A percentile compares a stretch with the other conserved stretches of the same genome.
phyloP scores from a whole-genome alignment of 139 green algal genomes.

The Haematococcus sp. region DNA sequence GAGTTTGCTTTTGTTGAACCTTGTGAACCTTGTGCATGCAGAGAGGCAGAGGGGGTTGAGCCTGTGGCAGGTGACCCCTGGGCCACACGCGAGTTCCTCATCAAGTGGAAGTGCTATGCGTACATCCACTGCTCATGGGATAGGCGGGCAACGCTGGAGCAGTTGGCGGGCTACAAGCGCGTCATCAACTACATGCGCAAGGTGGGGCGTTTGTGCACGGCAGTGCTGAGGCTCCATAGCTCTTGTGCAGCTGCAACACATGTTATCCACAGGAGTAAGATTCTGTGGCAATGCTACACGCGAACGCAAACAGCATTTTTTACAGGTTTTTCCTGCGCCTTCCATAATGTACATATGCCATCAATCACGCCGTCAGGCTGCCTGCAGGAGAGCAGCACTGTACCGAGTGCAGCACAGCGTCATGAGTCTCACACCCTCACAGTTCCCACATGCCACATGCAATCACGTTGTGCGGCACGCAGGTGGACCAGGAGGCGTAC shows the following conservation, averaged over 20 bases:
- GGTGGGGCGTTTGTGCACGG: neutral
- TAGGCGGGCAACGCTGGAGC: conserved; percentile 44
- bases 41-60: conserved; percentile 35
- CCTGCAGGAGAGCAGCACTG: no score
- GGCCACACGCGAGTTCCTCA: conserved; percentile 72
- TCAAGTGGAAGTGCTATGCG: conserved; percentile 88
- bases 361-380: no score
- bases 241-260: no score
- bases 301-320: no score
- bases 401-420: no score
- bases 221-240: no score
- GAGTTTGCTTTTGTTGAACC: conserved; percentile 6
- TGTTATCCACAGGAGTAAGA: no score
- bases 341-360: no score
- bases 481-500: conserved; percentile 40
- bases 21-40: conserved; percentile 15
- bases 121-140: conserved; percentile 92
- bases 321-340: no score
- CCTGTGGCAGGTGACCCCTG: conserved; percentile 50
- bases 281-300: no score
- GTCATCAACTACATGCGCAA: conserved; percentile 90
- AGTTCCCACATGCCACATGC: neutral
- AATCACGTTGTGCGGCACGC: neutral
- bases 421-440: neutral
- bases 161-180: conserved; percentile 85